phyloP scores from a whole-genome alignment of 768 basidiomycete species.

The Leccinum uliginosum region DNA sequence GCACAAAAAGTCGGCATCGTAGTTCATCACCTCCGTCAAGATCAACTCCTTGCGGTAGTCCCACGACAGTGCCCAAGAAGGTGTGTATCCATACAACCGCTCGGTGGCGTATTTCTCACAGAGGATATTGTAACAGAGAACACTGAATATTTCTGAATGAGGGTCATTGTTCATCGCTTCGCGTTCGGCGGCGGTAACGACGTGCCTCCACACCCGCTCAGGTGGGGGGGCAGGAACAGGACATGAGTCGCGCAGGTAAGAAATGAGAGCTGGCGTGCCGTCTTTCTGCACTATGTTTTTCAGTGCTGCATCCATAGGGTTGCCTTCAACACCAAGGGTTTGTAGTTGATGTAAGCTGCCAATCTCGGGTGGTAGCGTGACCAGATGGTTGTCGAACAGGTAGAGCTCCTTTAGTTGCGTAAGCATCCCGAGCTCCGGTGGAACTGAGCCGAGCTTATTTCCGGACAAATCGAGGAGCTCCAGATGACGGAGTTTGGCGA shows the following conservation, averaged over 20 bases:
- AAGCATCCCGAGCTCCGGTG: constrained; percentile 88
- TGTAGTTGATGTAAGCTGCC: constrained; percentile 90
- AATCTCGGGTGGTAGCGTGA: constrained; percentile 78
- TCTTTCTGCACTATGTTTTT: constrained; percentile 88
- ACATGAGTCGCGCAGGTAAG: constrained; percentile 91
- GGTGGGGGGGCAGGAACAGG: constrained; percentile 79
- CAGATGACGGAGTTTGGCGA: constrained; percentile 79
- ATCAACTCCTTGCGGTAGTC: constrained; percentile 88
- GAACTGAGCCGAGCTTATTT: constrained; percentile 74
- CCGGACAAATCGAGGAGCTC: constrained; percentile 89
- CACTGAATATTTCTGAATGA: constrained; percentile 68
- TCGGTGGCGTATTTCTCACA: constrained; percentile 89
- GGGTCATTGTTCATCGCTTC: constrained; percentile 60
- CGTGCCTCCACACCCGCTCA: constrained; percentile 69
- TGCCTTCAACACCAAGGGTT: constrained; percentile 95
- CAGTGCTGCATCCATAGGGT: constrained; percentile 76
- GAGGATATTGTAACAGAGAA: constrained; percentile 91
- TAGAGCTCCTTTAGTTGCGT: constrained; percentile 87
- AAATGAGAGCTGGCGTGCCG: constrained; percentile 85
- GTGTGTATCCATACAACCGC: constrained; percentile 91
- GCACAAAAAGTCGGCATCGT: constrained; percentile 87
- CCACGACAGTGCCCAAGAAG: constrained; percentile 96
- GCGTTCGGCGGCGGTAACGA: constrained; percentile 54
- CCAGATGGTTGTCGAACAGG: constrained; percentile 93
- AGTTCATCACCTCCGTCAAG: constrained; percentile 74